Evolutionary conservation across 257 asterid species (phyloP), one percentile per base, ranked within the genome.

Genomic region (Petunia secreta): DNA sequence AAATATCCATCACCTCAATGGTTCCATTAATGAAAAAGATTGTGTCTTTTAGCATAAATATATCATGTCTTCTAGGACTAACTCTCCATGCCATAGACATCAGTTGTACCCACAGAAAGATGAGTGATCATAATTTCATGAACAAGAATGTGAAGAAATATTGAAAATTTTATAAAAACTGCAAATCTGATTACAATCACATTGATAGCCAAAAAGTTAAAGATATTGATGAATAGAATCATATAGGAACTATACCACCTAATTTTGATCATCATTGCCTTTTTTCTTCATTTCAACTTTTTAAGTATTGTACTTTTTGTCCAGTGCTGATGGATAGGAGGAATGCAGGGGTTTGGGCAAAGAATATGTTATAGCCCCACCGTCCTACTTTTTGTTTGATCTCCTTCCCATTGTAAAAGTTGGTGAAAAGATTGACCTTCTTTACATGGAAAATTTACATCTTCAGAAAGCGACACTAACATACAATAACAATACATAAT

Each of bases 321-420:
- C 58, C 76, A 68, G 5, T 69, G 5, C 16, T 46, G 76, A 9
- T 2, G 40, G 76, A 46, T 69, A 69, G 5, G 58, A 69, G 41
- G 76, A 69, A 41, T 0, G 2, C 58, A 68, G 75, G 57, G 48
- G 41, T 43, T 1, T 46, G 16, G 9, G 25, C 40, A 44, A 68
- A 68, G 41, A 69, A 69, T 25, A 44, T 25, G 50, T 2, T 69
- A 25, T 25, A 16, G 76, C 46, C 58, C 58, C 58, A 16, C 41
- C 16, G 46, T 69, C 57, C 76, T 25, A 16, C 41, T 69, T 69
- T 69, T 69, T 69, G 58, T 46, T 69, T 69, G 2, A 69, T 69
- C 58, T 44, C 4, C 58, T 69, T 69, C 76, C 55, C 25, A 46
- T 9, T 25, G 25, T 4, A 69, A 41, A 46, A 46, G 16, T 57